Evolutionary conservation across 208 protist genomes (phyloP).

Genomic region (Sergeia podlipaevii): DNA sequence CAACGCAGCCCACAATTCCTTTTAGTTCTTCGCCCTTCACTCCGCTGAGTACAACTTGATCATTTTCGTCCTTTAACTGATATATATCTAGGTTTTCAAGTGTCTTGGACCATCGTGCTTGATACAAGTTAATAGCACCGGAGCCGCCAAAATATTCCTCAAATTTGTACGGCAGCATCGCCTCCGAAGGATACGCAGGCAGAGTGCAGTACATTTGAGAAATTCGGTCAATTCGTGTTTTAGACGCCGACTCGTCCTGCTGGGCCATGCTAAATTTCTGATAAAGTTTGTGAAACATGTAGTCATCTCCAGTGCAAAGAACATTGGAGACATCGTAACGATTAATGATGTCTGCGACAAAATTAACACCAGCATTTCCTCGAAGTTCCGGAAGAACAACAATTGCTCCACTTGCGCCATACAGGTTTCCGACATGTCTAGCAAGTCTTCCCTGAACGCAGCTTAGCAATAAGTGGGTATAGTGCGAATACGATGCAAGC

Average conservation of each 20-base stretch:
- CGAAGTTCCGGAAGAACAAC: slow-evolving; percentile 64
- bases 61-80: slow-evolving; percentile 56
- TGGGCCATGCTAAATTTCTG: slow-evolving; percentile 16
- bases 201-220: slow-evolving; percentile 45
- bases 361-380: slow-evolving; percentile 53
- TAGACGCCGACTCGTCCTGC: slow-evolving; percentile 15
- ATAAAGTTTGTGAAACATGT: slow-evolving; percentile 61
- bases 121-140: slow-evolving; percentile 52
- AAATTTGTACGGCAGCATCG: slow-evolving; percentile 33
- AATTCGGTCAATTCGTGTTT: slow-evolving; percentile 65
- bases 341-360: slow-evolving; percentile 56
- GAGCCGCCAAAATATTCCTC: slow-evolving; percentile 71
- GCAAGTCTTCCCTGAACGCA: slow-evolving; percentile 37
- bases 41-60: slow-evolving; percentile 33
- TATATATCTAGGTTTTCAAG: slow-evolving; percentile 66
- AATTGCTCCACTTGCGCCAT: slow-evolving; percentile 68
- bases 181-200: slow-evolving; percentile 15
- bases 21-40: slow-evolving; percentile 59
- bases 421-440: slow-evolving; percentile 42
- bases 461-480: slow-evolving; percentile 33
- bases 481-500: slow-evolving; percentile 59
- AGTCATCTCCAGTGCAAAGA: slow-evolving; percentile 72
- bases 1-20: slow-evolving; percentile 72
- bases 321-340: slow-evolving; percentile 63
- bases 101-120: slow-evolving; percentile 56